Base-by-base conservation (phyloP, 2,329 filamentous ascomycete genomes). In the Penicillium sp. region DNA sequence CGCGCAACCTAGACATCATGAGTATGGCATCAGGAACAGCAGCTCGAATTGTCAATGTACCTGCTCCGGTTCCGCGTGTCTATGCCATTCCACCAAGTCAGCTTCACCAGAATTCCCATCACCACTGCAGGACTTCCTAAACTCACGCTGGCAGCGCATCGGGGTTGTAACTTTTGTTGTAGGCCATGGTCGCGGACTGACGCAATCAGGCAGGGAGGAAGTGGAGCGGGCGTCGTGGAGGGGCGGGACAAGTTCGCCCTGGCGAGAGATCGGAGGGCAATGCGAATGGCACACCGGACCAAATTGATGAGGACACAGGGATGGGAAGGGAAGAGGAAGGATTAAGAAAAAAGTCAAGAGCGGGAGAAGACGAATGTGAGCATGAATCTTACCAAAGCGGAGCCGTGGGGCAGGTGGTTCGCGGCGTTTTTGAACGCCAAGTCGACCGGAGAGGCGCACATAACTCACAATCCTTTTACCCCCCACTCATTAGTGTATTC, bases 81-180 rank as follows among this genome's bases (percentile, higher is more conserved):
- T 85, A 57, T 51, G 20, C 13, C 17, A 51, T 41, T 33, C 14
- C 27, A 42, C 20, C 17, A 16, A 38, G 46, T 52, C 38, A 56
- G 48, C 44, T n/a, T n/a, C 33, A 48, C 38, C 36, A 32, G n/a
- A n/a, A n/a, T 27, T n/a, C 25, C 11, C 27, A 40, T 21, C 16
- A 10, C 25, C 25, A 23, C 10, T 4, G n/a, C 11, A 34, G 9
- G 39, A 19, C 16, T 2, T 20, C 13, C 4, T 9, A 6, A 17
- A 71, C 84, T 72, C 77, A 93, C 86, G 88, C 88, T 63, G 91
- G 91, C 50, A 98, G 81, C 63, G 89, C 87, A 74, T 98, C 91
- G 21, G 90, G 90, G 67, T 98, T 94, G 73, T 89, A 93, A 40
- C 84, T 80, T 66, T 82, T 83, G 71, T 94, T 94, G 77, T 97